A percentile compares a stretch with the other conserved stretches of the same genome.
These are phyloP conservation scores for Blastobotrys mokoenaii DNA, from an alignment of 805 yeast species.

Conservation along the genomic window DNA sequence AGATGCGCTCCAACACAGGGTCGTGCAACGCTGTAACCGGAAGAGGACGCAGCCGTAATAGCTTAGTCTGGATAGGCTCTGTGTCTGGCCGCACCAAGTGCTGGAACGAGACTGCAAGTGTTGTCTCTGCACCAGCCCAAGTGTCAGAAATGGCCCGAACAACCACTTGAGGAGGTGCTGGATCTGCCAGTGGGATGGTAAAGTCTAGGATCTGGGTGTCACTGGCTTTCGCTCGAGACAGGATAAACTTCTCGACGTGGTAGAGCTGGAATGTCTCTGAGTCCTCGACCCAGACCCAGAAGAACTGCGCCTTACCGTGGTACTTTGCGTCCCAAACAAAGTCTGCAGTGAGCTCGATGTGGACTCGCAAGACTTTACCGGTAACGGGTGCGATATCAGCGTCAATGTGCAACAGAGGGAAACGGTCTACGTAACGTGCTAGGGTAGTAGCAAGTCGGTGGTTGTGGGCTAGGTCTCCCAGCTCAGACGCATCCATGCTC, in stretches of 20 bases:
- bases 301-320: conserved; percentile 79
- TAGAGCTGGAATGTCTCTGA: conserved; percentile 63
- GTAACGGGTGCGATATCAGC: conserved; percentile 89
- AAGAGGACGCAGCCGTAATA: conserved; percentile 74
- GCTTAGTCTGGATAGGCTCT: conserved; percentile 75
- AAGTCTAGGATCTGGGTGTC: conserved; percentile 70
- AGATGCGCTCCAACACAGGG: conserved; percentile 56
- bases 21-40: conserved; percentile 77
- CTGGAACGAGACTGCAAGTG: conserved; percentile 75
- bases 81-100: conserved; percentile 83
- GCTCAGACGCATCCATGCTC: conserved; percentile 63
- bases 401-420: conserved; percentile 68
- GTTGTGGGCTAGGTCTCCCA: conserved; percentile 89
- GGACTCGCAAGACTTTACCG: conserved; percentile 73
- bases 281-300: conserved; percentile 91
- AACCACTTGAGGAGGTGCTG: conserved; percentile 81
- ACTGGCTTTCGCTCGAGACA: conserved; percentile 49
- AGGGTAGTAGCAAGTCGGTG: conserved; percentile 59
- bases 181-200: conserved; percentile 85
- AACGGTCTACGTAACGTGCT: conserved; percentile 51
- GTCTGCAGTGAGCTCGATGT: conserved; percentile 59
- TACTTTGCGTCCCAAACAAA: conserved; percentile 76
- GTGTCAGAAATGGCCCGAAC: conserved; percentile 72
- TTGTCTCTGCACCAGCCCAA: conserved; percentile 83
- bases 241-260: conserved; percentile 73